Percentiles rank a stretch among this genome's conserved stretches.
Conservation (phyloP, 2,329 filamentous ascomycete genomes). For the Colletotrichum filicis region DNA sequence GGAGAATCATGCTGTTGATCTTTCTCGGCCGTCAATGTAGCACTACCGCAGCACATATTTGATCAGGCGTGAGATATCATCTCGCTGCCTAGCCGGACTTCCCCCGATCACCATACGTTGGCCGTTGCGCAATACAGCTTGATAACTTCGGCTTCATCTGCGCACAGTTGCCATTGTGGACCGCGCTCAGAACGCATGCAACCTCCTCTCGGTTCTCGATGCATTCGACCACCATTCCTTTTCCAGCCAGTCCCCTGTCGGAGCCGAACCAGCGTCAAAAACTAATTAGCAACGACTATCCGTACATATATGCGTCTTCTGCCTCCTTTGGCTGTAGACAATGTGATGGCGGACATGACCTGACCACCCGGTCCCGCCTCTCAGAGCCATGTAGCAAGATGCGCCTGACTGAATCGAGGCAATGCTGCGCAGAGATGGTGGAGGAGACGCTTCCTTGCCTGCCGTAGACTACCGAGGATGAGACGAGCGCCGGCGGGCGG, state of each 20-base stretch:
- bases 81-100: neutral
- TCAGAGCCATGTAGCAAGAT: neutral
- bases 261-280: neutral
- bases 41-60: neutral
- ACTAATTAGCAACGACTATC: neutral
- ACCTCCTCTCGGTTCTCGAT: constrained; percentile 12
- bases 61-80: neutral
- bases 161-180: constrained; percentile 15
- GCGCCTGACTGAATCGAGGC: neutral
- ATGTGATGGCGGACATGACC: neutral
- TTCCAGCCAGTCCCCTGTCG: constrained; percentile 9
- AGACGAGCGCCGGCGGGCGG: neutral
- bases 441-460: neutral
- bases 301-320: neutral
- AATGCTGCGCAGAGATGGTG: neutral
- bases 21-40: neutral
- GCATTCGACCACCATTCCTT: constrained; percentile 17
- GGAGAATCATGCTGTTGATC: neutral
- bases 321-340: neutral
- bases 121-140: neutral
- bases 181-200: neutral
- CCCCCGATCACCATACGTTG: neutral
- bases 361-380: neutral
- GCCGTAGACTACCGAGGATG: neutral
- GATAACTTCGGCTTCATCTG: neutral